A percentile compares a stretch with the other conserved stretches of the same genome.
Conservation (phyloP, 805 yeast genomes). For the Candida schatavii region DNA sequence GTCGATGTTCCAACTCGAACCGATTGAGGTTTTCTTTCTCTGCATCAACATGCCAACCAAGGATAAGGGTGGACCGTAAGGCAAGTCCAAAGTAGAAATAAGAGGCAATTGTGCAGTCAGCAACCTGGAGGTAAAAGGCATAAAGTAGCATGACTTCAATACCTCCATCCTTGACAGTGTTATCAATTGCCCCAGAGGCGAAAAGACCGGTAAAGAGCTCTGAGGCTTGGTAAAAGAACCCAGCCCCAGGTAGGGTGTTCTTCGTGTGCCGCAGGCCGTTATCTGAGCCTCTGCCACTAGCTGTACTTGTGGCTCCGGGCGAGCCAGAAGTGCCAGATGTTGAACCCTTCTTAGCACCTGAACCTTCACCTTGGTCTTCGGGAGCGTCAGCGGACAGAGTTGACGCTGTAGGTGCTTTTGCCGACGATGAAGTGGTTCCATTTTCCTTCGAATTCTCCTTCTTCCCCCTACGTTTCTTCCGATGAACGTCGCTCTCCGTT, state of each 20-base stretch:
- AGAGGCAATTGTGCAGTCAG: slow-evolving; percentile 79
- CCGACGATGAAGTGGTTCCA: background rate
- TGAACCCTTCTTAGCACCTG: background rate
- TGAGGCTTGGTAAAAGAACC: slow-evolving; percentile 77
- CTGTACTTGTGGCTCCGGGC: slow-evolving; percentile 4
- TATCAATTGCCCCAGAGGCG: slow-evolving; percentile 77
- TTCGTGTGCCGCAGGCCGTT: slow-evolving; percentile 7
- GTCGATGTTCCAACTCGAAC: slow-evolving; percentile 52
- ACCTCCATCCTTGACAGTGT: slow-evolving; percentile 75
- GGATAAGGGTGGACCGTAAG: slow-evolving; percentile 62
- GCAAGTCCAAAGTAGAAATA: slow-evolving; percentile 80
- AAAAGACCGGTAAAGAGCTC: slow-evolving; percentile 72
- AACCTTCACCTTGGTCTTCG: slow-evolving; percentile 19
- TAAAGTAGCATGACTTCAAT: slow-evolving; percentile 70
- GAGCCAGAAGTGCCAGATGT: slow-evolving; percentile 1
- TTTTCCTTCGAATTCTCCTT: background rate
- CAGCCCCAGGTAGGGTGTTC: slow-evolving; percentile 69
- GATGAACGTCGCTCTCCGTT: slow-evolving; percentile 63
- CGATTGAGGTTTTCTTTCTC: slow-evolving; percentile 57
- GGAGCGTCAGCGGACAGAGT: background rate
- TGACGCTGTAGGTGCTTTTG: slow-evolving; percentile 13
- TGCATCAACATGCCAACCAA: slow-evolving; percentile 83
- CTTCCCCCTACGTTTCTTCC: slow-evolving; percentile 30
- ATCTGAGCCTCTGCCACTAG: slow-evolving; percentile 6
- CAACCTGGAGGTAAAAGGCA: slow-evolving; percentile 79